Evolutionary conservation across 2,329 filamentous ascomycete species (phyloP).

Genomic region (Trichoderma afroharzianum): DNA sequence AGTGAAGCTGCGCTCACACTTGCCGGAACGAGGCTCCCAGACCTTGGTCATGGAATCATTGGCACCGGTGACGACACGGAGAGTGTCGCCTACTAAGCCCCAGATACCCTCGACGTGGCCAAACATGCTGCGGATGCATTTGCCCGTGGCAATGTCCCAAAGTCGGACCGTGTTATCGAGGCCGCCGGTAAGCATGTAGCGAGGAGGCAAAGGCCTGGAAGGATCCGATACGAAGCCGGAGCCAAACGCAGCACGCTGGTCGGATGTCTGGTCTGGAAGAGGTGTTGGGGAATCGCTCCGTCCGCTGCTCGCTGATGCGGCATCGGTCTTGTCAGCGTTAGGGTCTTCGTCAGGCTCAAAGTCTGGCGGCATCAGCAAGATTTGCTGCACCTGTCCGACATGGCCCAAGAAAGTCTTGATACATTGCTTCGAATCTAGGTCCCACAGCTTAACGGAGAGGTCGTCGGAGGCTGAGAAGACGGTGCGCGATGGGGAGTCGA

Average conservation of each 20-base stretch:
- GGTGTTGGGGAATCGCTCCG: constrained; percentile 41
- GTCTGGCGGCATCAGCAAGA: constrained; percentile 77
- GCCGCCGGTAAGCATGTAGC: constrained; percentile 90
- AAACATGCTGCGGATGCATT: constrained; percentile 88
- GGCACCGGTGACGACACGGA: constrained; percentile 82
- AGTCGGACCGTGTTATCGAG: constrained; percentile 88
- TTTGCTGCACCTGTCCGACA: constrained; percentile 91
- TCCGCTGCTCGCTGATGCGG: constrained; percentile 46
- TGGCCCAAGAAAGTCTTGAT: constrained; percentile 81
- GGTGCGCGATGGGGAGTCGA: constrained; percentile 78
- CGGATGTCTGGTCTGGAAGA: constrained; percentile 29
- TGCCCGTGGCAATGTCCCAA: constrained; percentile 82
- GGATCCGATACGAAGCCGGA: constrained; percentile 58
- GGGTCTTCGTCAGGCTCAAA: constrained; percentile 77
- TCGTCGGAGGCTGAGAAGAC: constrained; percentile 94
- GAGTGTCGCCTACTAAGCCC: constrained; percentile 83
- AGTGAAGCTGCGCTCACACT: constrained; percentile 87
- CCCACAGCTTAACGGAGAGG: constrained; percentile 87
- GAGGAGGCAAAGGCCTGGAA: constrained; percentile 69
- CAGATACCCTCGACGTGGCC: constrained; percentile 96
- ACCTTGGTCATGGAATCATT: constrained; percentile 92
- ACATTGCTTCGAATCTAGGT: constrained; percentile 77
- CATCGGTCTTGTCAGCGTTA: constrained; percentile 52
- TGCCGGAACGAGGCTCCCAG: constrained; percentile 89
- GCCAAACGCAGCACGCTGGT: constrained; percentile 56